Evolutionary conservation across 352 stramenopile species (phyloP).

Genomic region (Globisporangium parvum): DNA sequence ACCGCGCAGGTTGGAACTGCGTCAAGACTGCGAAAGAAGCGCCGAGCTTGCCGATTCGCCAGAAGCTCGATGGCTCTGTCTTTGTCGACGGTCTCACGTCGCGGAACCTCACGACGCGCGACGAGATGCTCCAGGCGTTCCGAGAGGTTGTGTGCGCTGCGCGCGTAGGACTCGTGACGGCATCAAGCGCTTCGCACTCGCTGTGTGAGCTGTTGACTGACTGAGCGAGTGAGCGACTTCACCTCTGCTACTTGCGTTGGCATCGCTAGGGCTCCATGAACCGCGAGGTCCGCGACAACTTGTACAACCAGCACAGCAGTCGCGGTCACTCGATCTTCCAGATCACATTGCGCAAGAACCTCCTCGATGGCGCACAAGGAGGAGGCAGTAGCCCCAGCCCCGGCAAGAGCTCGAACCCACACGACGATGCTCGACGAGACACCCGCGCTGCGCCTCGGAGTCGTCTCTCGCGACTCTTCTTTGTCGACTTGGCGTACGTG

Average conservation of each 20-base stretch:
- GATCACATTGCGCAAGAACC: slow-evolving; percentile 46
- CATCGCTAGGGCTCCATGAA: slow-evolving; percentile 43
- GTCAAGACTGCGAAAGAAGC: slow-evolving; percentile 36
- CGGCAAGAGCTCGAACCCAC: background rate
- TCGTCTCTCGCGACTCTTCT: slow-evolving; percentile 50
- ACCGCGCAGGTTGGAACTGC: slow-evolving; percentile 54
- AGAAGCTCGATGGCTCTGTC: slow-evolving; percentile 59
- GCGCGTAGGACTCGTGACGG: too few relatives aligned
- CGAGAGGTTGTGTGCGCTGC: slow-evolving; percentile 28
- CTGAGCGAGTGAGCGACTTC: background rate
- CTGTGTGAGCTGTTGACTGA: too few relatives aligned
- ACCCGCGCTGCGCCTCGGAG: slow-evolving; percentile 17
- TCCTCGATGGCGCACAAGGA: background rate
- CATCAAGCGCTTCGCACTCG: background rate
- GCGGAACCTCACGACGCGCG: slow-evolving; percentile 29
- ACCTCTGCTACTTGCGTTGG: background rate
- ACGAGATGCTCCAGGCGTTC: slow-evolving; percentile 55
- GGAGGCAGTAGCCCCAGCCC: background rate
- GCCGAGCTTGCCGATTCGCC: slow-evolving; percentile 44
- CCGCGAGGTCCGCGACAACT: slow-evolving; percentile 61
- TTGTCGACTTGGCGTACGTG: slow-evolving; percentile 66
- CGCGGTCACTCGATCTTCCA: slow-evolving; percentile 72
- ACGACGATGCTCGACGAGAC: slow-evolving; percentile 3
- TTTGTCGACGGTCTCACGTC: slow-evolving; percentile 70
- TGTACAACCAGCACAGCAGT: slow-evolving; percentile 69